These are phyloP conservation scores for Mortierella sp. DNA, from an alignment of 371 early-diverging fungal species.

Conservation along the genomic window DNA sequence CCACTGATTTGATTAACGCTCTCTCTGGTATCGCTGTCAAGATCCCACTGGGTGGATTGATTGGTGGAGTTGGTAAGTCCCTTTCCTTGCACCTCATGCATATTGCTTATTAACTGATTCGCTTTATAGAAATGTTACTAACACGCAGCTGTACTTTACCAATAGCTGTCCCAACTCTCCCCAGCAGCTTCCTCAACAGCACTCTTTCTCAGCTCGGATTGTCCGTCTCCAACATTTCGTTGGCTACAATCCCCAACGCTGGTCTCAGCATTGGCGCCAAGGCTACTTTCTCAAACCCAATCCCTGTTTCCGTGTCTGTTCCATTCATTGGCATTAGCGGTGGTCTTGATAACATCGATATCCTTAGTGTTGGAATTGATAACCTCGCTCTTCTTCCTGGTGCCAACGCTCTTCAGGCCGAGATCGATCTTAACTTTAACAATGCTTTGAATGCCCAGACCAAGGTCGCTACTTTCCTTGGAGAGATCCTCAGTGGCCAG, in stretches of 20 bases:
- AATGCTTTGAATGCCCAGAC: conserved; percentile 34
- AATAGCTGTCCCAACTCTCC: conserved; percentile 26
- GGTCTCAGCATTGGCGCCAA: conserved; percentile 45
- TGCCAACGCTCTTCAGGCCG: conserved; percentile 40
- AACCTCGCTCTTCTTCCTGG: conserved; percentile 39
- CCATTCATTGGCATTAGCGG: conserved; percentile 49
- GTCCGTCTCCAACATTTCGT: conserved; percentile 31
- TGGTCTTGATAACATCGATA: conserved; percentile 45
- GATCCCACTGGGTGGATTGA: conserved; percentile 39
- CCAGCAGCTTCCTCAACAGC: conserved; percentile 26
- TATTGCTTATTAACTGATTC: neutral
- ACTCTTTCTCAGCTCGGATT: conserved; percentile 43
- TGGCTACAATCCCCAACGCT: conserved; percentile 52
- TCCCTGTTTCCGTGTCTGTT: conserved; percentile 50
- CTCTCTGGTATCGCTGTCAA: conserved; percentile 35
- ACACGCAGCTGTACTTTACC: neutral
- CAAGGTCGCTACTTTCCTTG: conserved; percentile 47
- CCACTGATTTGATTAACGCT: conserved; percentile 40
- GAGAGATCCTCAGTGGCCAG: conserved; percentile 40
- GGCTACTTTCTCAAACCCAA: conserved; percentile 49
- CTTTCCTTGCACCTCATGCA: neutral
- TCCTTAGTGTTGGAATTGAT: conserved; percentile 39
- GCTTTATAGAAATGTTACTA: neutral
- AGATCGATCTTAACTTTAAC: conserved; percentile 45
- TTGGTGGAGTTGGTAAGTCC: conserved; percentile 33